Evolutionary conservation across 371 early-diverging fungal species (phyloP).

Genomic region (Mucor irregularis): DNA sequence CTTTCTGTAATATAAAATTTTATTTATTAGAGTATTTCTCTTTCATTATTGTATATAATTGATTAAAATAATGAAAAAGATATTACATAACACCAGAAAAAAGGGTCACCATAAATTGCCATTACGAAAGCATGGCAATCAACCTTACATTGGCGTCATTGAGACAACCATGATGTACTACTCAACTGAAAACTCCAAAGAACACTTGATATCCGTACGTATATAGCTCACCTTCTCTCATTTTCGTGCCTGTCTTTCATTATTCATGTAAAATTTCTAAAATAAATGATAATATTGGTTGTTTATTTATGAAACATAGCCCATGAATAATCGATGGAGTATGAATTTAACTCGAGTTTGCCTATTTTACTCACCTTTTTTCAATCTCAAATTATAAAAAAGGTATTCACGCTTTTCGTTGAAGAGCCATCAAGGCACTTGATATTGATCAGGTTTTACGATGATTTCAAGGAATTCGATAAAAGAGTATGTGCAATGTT

Average conservation of each 20-base stretch:
- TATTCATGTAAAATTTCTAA: background rate
- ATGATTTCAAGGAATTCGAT: slow-evolving; percentile 64
- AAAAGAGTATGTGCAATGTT: slow-evolving; percentile 56
- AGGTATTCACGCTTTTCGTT: slow-evolving; percentile 60
- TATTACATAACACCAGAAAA: background rate
- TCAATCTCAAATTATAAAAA: too few relatives aligned
- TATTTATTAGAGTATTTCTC: too few relatives aligned
- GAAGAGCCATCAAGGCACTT: slow-evolving; percentile 50
- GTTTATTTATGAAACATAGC: slow-evolving; percentile 18
- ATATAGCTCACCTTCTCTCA: background rate
- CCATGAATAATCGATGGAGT: slow-evolving; percentile 9
- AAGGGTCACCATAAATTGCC: background rate
- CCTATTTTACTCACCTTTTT: background rate
- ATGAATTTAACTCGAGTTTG: slow-evolving; percentile 1
- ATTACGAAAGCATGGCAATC: background rate
- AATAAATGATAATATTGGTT: too few relatives aligned
- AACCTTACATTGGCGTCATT: slow-evolving; percentile 24
- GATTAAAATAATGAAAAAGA: too few relatives aligned
- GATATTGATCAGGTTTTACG: slow-evolving; percentile 53
- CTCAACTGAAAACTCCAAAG: slow-evolving; percentile 7
- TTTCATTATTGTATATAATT: too few relatives aligned
- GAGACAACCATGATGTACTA: slow-evolving; percentile 25
- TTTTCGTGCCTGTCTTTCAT: background rate
- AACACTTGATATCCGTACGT: slow-evolving; percentile 27
- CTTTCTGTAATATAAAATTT: too few relatives aligned